A percentile compares a stretch with the other conserved stretches of the same genome.
These are phyloP conservation scores for Phanerochaete carnosa DNA, from an alignment of 768 basidiomycete species.

Conservation along the genomic window DNA sequence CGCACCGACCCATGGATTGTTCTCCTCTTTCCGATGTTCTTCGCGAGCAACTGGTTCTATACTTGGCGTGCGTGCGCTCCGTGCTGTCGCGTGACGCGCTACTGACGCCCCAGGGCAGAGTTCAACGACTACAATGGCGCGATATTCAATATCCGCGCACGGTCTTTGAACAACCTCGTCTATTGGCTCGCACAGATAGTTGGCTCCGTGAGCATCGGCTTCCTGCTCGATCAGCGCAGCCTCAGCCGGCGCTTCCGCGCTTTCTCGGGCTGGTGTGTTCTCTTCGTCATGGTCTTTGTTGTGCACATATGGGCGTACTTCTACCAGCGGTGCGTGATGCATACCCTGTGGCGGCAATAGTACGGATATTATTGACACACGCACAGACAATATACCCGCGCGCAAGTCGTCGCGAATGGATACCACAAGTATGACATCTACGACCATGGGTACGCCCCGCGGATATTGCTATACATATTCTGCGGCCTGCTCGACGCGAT, in stretches of 20 bases:
- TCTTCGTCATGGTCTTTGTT: constrained; percentile 61
- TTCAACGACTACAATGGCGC: constrained; percentile 80
- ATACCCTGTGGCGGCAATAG: background rate
- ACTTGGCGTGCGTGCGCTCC: constrained; percentile 57
- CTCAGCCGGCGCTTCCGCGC: constrained; percentile 68
- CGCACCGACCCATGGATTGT: constrained; percentile 69
- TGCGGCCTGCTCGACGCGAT: constrained; percentile 76
- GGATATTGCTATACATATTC: constrained; percentile 63
- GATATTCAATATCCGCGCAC: constrained; percentile 75
- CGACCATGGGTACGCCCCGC: constrained; percentile 50
- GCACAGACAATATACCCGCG: constrained; percentile 54
- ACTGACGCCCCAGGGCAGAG: constrained; percentile 37
- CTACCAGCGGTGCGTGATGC: constrained; percentile 35
- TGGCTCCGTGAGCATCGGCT: constrained; percentile 69
- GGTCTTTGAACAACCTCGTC: constrained; percentile 71
- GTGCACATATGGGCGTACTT: constrained; percentile 76
- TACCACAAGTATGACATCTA: constrained; percentile 54
- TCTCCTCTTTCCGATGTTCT: constrained; percentile 82
- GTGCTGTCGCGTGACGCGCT: background rate
- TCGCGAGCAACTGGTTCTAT: constrained; percentile 83
- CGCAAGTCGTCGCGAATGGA: constrained; percentile 30
- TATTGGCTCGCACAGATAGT: constrained; percentile 82
- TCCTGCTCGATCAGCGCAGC: constrained; percentile 55
- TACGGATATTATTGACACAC: background rate
- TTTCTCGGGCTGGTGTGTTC: constrained; percentile 61